These are phyloP conservation scores for Candida mesenterica DNA, from an alignment of 1,139 yeast species.

Conservation along the genomic window DNA sequence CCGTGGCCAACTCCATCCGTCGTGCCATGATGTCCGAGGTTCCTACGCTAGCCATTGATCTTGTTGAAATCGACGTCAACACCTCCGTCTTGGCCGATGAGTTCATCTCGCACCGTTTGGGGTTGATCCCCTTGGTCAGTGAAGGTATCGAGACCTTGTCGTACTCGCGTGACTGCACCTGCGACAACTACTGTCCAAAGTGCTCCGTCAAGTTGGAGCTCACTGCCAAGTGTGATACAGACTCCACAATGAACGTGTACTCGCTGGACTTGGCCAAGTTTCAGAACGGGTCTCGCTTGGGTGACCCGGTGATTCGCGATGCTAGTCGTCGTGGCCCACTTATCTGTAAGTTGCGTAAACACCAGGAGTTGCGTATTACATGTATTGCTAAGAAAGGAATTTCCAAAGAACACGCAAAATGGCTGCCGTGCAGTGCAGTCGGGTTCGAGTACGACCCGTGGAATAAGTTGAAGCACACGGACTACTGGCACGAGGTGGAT, in stretches of 20 bases:
- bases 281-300: constrained; percentile 53
- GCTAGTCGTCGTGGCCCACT: constrained; percentile 77
- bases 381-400: constrained; percentile 98
- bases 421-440: constrained; percentile 97
- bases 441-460: constrained; percentile 99
- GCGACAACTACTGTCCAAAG: constrained; percentile 95
- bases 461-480: constrained; percentile 95
- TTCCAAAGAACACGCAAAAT: constrained; percentile 96
- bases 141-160: constrained; percentile 76
- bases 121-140: constrained; percentile 84
- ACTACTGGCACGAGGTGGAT: constrained; percentile 92
- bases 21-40: constrained; percentile 94
- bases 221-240: constrained; percentile 85
- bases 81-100: constrained; percentile 97
- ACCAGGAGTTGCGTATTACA: constrained; percentile 83
- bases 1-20: constrained; percentile 90
- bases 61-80: constrained; percentile 90
- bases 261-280: constrained; percentile 74
- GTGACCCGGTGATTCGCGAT: constrained; percentile 84
- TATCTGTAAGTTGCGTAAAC: constrained; percentile 86
- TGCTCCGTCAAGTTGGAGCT: constrained; percentile 87
- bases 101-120: constrained; percentile 89
- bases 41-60: constrained; percentile 92
- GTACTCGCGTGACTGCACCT: constrained; percentile 92
- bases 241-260: constrained; percentile 84